These are phyloP conservation scores for Allium cepa DNA, from an alignment of 106 monocot genomes.

Conservation along the genomic window DNA sequence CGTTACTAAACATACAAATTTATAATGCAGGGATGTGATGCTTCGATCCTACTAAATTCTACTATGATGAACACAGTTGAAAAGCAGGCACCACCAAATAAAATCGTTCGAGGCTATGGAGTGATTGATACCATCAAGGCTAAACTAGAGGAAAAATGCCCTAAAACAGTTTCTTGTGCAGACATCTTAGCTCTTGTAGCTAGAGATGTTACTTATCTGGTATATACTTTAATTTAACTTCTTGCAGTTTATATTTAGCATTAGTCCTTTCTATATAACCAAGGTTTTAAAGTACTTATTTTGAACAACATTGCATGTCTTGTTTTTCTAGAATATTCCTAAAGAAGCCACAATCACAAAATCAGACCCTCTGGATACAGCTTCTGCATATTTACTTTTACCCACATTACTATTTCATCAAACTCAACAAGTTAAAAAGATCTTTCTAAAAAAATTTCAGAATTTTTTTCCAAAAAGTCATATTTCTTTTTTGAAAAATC, in stretches of 20 bases:
- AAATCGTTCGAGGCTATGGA: constrained; percentile 4
- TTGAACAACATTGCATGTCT: too few relatives aligned
- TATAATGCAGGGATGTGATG: constrained; percentile 13
- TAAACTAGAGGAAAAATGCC: neutral
- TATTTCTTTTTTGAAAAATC: too few relatives aligned
- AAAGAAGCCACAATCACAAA: too few relatives aligned
- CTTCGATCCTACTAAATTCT: constrained; percentile 10
- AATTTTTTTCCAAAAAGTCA: too few relatives aligned
- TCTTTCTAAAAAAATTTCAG: too few relatives aligned
- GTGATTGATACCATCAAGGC: constrained; percentile 10
- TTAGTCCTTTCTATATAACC: neutral
- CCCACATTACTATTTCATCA: neutral
- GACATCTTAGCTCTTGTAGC: constrained; percentile 9
- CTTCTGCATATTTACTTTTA: neutral
- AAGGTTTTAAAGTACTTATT: neutral
- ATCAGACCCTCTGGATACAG: too few relatives aligned
- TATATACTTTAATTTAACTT: neutral
- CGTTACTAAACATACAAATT: neutral
- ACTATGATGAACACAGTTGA: constrained; percentile 3
- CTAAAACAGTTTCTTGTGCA: constrained; percentile 1
- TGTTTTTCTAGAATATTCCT: too few relatives aligned
- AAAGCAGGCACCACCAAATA: neutral
- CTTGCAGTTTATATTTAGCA: neutral
- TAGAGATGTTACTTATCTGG: neutral
- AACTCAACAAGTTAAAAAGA: neutral